These are phyloP conservation scores for Rhododendron simsii DNA, from an alignment of 148 eudicot genomes.

Conservation along the genomic window DNA sequence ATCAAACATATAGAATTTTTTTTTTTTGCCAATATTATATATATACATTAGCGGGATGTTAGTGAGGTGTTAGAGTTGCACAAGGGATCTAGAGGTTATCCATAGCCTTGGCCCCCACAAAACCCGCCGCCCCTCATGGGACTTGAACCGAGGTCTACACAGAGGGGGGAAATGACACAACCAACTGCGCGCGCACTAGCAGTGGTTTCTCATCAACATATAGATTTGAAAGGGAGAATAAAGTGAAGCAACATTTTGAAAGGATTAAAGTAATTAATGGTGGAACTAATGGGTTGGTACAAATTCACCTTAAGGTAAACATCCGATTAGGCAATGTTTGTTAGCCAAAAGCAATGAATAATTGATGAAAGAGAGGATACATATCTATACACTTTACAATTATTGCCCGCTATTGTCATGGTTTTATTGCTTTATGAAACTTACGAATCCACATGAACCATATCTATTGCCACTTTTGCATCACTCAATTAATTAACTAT, in stretches of 20 bases:
- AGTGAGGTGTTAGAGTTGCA: no score
- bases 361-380: background rate
- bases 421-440: background rate
- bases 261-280: background rate
- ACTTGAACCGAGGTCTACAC: no score
- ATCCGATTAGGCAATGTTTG: background rate
- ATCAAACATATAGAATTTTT: background rate
- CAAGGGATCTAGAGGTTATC: no score
- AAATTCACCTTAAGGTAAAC: background rate
- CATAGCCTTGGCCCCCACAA: no score
- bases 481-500: no score
- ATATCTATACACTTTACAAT: background rate
- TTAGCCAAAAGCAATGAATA: background rate
- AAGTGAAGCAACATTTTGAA: background rate
- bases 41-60: no score
- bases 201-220: background rate
- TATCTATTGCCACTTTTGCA: background rate
- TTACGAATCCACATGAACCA: background rate
- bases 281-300: background rate
- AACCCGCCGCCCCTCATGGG: no score
- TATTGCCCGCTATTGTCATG: background rate
- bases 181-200: no score
- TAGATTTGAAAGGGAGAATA: background rate
- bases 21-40: no score
- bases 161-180: no score